Evolutionary conservation across 352 stramenopile species (phyloP).

Genomic region (Phytophthora tubulina): DNA sequence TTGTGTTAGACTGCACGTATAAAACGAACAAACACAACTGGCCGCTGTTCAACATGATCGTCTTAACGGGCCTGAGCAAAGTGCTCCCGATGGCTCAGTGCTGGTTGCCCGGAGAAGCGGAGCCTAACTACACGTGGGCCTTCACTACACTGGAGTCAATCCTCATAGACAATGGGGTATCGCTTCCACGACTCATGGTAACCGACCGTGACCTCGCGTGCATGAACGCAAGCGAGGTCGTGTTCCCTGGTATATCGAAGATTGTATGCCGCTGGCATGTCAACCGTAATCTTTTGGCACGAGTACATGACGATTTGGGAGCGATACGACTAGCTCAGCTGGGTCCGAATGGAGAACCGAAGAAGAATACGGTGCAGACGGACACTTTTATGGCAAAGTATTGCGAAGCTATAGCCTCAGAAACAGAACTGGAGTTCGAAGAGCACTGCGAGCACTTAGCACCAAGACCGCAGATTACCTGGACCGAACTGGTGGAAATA

Average conservation of each 20-base stretch:
- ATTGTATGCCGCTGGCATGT: constrained; percentile 11
- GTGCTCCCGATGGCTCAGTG: constrained; percentile 14
- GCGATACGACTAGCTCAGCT: neutral
- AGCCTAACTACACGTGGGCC: constrained; percentile 7
- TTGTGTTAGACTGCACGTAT: constrained; percentile 27
- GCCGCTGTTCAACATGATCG: constrained; percentile 1
- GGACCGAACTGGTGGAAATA: constrained; percentile 5
- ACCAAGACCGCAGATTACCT: neutral
- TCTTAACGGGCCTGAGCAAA: constrained; percentile 18
- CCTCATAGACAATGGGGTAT: neutral
- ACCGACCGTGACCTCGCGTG: constrained; percentile 13
- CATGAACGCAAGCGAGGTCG: constrained; percentile 7
- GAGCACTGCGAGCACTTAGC: neutral
- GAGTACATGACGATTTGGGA: neutral
- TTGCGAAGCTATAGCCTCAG: neutral
- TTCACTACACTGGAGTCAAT: neutral
- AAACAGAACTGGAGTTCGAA: constrained; percentile 4
- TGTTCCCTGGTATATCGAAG: neutral
- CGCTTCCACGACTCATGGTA: neutral
- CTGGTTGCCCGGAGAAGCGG: constrained; percentile 14
- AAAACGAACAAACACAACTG: constrained; percentile 18
- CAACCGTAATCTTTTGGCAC: constrained; percentile 1
- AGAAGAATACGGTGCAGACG: neutral
- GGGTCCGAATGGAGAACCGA: neutral
- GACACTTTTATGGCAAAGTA: constrained; percentile 12